Base-by-base conservation (phyloP, 2,329 filamentous ascomycete genomes). In the Xylaria polymorpha region DNA sequence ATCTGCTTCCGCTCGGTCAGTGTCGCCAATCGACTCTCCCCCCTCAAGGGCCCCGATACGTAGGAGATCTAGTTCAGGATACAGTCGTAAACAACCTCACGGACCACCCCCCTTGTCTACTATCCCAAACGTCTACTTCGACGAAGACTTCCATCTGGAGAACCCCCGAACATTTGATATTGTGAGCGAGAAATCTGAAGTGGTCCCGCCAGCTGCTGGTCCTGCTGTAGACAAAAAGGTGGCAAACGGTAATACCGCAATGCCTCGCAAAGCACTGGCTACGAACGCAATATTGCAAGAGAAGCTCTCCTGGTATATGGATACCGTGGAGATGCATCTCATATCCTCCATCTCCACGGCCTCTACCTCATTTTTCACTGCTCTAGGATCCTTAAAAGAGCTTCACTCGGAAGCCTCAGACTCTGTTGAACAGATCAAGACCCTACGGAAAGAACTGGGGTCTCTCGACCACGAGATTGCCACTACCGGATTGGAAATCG, bases 261-360 rank as follows among this genome's bases (percentile, higher is more conserved):
- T 86, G 12, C 90, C 92, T 9, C 88, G 95, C 69, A 98, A 98
- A 79, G 92, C 93, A 0, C 84, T 99, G 35, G 95, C 95, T 8
- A 98, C 94, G 0, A 99, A 99, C 81, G 96, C 96, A 0, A 99
- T 99, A 67, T 81, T 99, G 43, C 96, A 99, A 79, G 96, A 99
- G 81, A 99, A 99, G 81, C 85, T 99, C 14, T 98, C 96, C 0
- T 99, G 96, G 96, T 99, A 99, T 80, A 97, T 99, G 94, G 96
- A 99, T 79, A 99, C 96, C 0, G 94, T 99, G 25, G 96, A 99
- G 79, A 94, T 99, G 64, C 96, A 99, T 79, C 85, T 99, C 8
- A 98, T 99, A 74, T 94, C 93, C 39, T 97, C 94, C 0, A 99
- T 99, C 71, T 98, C 95, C 2, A 94, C 93, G 0, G 96, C 96